These are phyloP conservation scores for Naganishia randhawae DNA, from an alignment of 768 basidiomycete genomes.

Conservation along the genomic window DNA sequence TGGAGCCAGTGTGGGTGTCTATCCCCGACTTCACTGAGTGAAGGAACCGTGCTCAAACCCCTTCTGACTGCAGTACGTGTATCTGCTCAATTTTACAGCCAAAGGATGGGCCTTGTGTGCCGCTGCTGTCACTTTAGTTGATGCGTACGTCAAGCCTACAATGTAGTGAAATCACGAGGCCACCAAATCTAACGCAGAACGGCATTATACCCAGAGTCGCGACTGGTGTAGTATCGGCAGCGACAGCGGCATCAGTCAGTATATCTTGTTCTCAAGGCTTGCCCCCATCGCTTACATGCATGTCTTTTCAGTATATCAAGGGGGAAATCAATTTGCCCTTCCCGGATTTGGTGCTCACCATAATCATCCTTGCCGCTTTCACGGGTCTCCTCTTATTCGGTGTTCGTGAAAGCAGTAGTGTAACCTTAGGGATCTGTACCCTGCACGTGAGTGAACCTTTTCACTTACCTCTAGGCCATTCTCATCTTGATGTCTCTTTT, in stretches of 20 bases:
- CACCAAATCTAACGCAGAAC: background rate
- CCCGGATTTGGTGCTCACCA: slow-evolving; percentile 57
- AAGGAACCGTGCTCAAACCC: slow-evolving; percentile 35
- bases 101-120: slow-evolving; percentile 64
- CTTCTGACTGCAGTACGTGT: slow-evolving; percentile 18
- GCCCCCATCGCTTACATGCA: background rate
- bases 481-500: slow-evolving; percentile 8
- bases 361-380: slow-evolving; percentile 60
- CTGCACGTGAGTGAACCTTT: slow-evolving; percentile 59
- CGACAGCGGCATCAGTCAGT: slow-evolving; percentile 59
- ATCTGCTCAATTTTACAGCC: slow-evolving; percentile 58
- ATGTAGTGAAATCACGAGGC: background rate
- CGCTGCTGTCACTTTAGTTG: slow-evolving; percentile 65
- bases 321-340: slow-evolving; percentile 64
- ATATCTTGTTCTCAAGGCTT: background rate
- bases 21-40: slow-evolving; percentile 22
- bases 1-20: slow-evolving; percentile 68
- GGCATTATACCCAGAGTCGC: slow-evolving; percentile 50
- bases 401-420: slow-evolving; percentile 61
- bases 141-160: slow-evolving; percentile 52
- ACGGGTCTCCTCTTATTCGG: slow-evolving; percentile 60
- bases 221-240: slow-evolving; percentile 68
- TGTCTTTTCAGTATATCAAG: slow-evolving; percentile 55
- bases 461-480: background rate
- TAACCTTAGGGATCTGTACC: slow-evolving; percentile 60